phyloP scores from a whole-genome alignment of 495 filamentous ascomycete species.

The Neurospora africana region DNA sequence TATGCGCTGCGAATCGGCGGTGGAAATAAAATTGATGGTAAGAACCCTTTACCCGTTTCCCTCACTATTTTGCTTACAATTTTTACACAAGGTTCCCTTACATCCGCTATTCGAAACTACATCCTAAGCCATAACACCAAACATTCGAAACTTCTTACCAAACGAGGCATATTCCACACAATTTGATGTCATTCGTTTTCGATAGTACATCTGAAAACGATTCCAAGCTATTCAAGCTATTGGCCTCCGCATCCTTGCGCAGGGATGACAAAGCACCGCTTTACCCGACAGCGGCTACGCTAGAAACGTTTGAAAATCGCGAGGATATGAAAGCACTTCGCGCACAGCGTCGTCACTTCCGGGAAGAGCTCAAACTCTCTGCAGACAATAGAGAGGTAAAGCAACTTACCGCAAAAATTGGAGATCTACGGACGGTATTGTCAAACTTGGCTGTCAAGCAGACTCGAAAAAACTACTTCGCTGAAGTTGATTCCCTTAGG shows the following conservation, averaged over 20 bases:
- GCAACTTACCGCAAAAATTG: no score
- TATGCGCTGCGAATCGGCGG: background rate
- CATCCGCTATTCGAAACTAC: background rate
- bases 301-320: background rate
- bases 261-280: background rate
- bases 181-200: background rate
- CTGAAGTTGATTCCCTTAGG: no score
- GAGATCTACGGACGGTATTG: no score
- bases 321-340: background rate
- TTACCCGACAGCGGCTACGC: background rate
- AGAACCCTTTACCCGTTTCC: background rate
- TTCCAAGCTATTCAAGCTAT: background rate
- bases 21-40: background rate
- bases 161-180: no score
- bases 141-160: background rate
- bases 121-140: background rate
- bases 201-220: background rate
- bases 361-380: background rate
- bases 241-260: background rate
- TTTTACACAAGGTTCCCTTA: background rate
- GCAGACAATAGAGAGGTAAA: no score
- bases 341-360: background rate
- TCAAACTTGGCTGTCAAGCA: no score
- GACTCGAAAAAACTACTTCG: no score
- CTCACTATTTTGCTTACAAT: background rate